These are phyloP conservation scores for Hydnum rufescens DNA, from an alignment of 768 basidiomycete genomes.

Conservation along the genomic window DNA sequence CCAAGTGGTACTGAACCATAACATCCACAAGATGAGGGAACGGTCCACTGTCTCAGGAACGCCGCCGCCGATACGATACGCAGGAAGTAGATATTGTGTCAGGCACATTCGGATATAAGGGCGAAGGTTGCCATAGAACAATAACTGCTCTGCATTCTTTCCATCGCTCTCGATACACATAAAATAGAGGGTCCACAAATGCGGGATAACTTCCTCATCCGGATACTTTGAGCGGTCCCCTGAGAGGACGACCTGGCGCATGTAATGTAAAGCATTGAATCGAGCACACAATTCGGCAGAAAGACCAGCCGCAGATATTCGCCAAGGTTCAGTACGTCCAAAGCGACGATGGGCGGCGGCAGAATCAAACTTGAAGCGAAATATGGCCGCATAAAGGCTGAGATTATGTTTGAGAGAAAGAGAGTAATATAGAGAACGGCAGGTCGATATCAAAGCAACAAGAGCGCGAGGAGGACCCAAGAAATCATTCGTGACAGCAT, in stretches of 20 bases:
- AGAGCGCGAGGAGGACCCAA: constrained; percentile 4
- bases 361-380: constrained; percentile 9
- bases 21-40: neutral
- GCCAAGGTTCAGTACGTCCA: neutral
- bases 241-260: neutral
- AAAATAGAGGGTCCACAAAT: constrained; percentile 8
- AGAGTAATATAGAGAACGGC: constrained; percentile 4
- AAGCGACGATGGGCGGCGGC: constrained; percentile 3
- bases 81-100: neutral
- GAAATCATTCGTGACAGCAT: neutral
- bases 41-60: neutral
- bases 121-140: neutral
- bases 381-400: constrained; percentile 6
- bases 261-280: neutral
- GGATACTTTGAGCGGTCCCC: neutral
- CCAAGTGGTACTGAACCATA: neutral
- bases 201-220: neutral
- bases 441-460: constrained; percentile 3
- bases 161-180: constrained; percentile 10
- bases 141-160: constrained; percentile 2
- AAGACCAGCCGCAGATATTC: constrained; percentile 5
- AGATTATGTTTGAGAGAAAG: constrained; percentile 6
- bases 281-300: constrained; percentile 4
- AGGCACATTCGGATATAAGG: neutral
- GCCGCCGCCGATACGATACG: too few relatives aligned